phyloP scores from a whole-genome alignment of 345 rosid species.

The Citrus sp. region DNA sequence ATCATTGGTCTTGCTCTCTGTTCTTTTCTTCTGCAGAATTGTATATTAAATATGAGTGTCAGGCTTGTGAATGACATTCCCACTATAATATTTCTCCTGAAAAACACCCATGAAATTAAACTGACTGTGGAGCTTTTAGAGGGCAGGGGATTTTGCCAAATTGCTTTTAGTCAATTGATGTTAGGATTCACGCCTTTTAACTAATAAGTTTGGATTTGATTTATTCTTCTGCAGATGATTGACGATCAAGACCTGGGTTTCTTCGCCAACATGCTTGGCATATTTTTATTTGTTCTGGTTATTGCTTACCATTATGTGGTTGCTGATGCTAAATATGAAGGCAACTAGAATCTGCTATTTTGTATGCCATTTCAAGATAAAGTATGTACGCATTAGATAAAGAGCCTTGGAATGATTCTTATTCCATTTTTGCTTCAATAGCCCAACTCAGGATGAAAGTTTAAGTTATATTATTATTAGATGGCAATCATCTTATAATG shows the following conservation, averaged over 20 bases:
- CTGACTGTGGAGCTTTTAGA: not conserved
- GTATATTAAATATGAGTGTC: not conserved
- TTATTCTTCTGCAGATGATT: constrained; percentile 63
- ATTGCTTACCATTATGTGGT: constrained; percentile 80
- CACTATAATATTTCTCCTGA: not conserved
- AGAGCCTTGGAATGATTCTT: not conserved
- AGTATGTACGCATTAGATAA: not conserved
- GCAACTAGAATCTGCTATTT: constrained; percentile 28
- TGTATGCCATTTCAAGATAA: not conserved
- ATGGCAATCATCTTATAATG: not conserved
- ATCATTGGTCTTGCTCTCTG: not conserved
- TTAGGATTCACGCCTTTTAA: not conserved
- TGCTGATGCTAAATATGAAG: constrained; percentile 87
- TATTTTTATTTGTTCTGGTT: constrained; percentile 66
- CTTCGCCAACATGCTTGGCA: constrained; percentile 75
- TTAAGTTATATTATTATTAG: not conserved
- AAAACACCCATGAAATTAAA: not conserved
- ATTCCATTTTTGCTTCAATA: not conserved
- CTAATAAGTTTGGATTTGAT: not conserved
- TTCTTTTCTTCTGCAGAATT: not conserved
- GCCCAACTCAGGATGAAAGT: not conserved
- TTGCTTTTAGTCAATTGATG: not conserved
- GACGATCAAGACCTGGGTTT: constrained; percentile 79
- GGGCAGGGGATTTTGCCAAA: not conserved
- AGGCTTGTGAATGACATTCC: not conserved